Percentiles rank a stretch among this genome's conserved stretches.
Evolutionary conservation across 164 flowering plant genomes (phyloP).

Genomic region (Liquidambar formosana): DNA sequence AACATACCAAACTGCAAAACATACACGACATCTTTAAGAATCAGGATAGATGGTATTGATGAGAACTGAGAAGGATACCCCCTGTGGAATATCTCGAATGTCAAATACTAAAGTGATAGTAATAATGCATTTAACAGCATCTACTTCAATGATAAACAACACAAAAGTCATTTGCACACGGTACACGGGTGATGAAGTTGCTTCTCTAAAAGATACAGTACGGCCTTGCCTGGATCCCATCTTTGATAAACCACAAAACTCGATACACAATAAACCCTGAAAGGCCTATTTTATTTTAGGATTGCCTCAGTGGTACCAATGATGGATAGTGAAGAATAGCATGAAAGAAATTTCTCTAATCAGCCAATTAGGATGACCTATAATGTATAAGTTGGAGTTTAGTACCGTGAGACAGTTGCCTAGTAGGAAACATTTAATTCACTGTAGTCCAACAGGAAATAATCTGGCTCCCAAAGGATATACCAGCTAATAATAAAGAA

Average conservation of each 20-base stretch:
- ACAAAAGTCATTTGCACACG: not conserved
- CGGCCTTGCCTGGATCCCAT: not conserved
- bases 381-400: no score
- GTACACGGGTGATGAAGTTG: not conserved
- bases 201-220: not conserved
- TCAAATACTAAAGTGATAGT: not conserved
- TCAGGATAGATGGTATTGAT: not conserved
- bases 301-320: not conserved
- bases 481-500: not conserved
- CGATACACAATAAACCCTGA: not conserved
- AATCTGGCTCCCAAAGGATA: not conserved
- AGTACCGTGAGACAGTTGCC: not conserved
- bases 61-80: not conserved
- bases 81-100: not conserved
- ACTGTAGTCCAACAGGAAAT: not conserved
- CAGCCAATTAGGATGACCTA: not conserved
- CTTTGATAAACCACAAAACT: not conserved
- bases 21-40: conserved; percentile 1
- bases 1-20: conserved; percentile 92
- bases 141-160: not conserved
- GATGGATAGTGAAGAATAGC: not conserved
- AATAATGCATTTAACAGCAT: not conserved
- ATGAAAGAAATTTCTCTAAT: not conserved
- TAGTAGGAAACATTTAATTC: not conserved
- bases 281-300: no score